phyloP scores from a whole-genome alignment of 2,329 filamentous ascomycete species.

The Penicillium polonicum region DNA sequence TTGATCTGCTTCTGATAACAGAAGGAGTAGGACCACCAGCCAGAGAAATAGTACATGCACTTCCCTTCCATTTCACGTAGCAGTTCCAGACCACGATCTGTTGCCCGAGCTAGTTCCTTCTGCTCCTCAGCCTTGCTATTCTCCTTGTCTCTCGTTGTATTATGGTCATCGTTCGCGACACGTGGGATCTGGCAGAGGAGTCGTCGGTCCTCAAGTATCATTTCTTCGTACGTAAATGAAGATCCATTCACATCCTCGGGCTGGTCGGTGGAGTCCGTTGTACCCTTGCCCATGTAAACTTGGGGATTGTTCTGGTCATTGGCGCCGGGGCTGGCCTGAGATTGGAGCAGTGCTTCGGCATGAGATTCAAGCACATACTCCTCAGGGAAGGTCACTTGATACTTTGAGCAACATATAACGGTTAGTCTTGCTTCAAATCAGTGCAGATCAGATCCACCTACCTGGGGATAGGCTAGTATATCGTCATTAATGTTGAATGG shows the following conservation, averaged over 20 bases:
- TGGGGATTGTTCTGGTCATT: conserved; percentile 27
- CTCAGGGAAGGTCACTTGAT: conserved; percentile 74
- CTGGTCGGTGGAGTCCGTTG: conserved; percentile 60
- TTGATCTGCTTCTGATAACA: conserved; percentile 85
- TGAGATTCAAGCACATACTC: conserved; percentile 69
- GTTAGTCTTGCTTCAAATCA: neutral
- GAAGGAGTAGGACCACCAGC: conserved; percentile 96
- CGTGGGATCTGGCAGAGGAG: conserved; percentile 85
- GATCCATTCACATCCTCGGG: conserved; percentile 10
- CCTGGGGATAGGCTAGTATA: conserved; percentile 81
- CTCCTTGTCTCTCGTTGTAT: conserved; percentile 63
- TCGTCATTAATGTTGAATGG: conserved; percentile 87
- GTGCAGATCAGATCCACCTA: conserved; percentile 42
- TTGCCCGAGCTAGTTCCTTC: conserved; percentile 74
- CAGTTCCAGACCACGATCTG: conserved; percentile 75
- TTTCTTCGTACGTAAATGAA: conserved; percentile 62
- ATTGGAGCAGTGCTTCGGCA: conserved; percentile 57
- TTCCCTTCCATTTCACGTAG: conserved; percentile 72
- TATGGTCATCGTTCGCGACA: conserved; percentile 62
- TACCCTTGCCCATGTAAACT: conserved; percentile 23
- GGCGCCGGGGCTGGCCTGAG: conserved; percentile 21
- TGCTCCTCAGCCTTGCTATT: conserved; percentile 65
- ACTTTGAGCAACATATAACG: conserved; percentile 51
- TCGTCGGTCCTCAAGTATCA: conserved; percentile 66
- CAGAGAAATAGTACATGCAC: conserved; percentile 80